Base-by-base conservation (phyloP, 2,329 filamentous ascomycete species). In the Aureobasidium sp. region DNA sequence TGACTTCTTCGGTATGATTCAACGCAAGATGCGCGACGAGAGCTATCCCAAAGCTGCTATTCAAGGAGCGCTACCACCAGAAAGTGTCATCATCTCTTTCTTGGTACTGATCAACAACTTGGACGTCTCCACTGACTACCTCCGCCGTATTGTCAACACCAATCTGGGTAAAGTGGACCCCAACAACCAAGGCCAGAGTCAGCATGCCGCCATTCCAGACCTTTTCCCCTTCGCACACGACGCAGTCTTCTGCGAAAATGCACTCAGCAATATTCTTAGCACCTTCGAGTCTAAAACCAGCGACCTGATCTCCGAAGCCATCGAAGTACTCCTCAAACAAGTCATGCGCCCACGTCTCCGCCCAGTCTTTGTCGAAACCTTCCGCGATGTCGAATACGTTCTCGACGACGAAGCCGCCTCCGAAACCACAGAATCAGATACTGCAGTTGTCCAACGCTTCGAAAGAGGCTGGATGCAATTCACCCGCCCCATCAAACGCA, bases 11-110 rank as follows among this genome's bases (percentile, higher is more conserved):
- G 90, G 91, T 69, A 97, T 99, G 91, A 87, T 96, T 42, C 93
- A 97, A 73, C 87, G 93, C 63, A 96, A 96, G 75, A 97, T 99
- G 94, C 86, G 91, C 48, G 91, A 97, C 72, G 94, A 99, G 74
- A 89, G 87, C 64, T 97, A 97, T 70, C 94, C 93, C 0, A 90
- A 88, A 69, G 81, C 90, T 2, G 78, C 85, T 0, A 83, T 92
- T 1, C 87, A 91, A 72, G 91, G 91, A 42, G 88, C 86, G 0
- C 81, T 92, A 48, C 93, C 93, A 0, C 90, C 92, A 0, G 94
- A 99, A 73, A 86, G 91, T 68, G 90, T 88, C 67, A 89, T 97
- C 66, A 84, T 97, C 57, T 82, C 89, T 4, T 99, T 99, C 73
- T 85, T 97, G 16, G 87, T 97, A 27, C 82, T 97, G 50, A 91